Evolutionary conservation across 495 filamentous ascomycete species (phyloP).

Genomic region (Hyaloscypha variabilis): DNA sequence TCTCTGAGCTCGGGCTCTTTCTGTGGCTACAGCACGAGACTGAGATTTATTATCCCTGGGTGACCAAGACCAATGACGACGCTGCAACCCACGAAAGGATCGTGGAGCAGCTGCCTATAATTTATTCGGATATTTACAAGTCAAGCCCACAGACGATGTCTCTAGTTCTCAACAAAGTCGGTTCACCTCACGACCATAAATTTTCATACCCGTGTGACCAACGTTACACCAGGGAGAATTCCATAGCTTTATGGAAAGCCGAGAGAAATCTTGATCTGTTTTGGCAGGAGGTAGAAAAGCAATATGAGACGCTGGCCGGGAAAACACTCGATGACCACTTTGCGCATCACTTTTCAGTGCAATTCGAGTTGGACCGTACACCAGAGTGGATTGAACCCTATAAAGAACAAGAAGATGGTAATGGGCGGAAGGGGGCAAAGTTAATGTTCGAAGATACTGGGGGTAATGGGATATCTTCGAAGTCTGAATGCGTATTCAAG

Average conservation of each 20-base stretch:
- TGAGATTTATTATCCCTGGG: constrained; percentile 32
- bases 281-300: constrained; percentile 42
- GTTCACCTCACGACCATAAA: constrained; percentile 36
- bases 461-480: neutral
- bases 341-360: constrained; percentile 33
- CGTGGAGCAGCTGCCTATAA: neutral
- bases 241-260: constrained; percentile 43
- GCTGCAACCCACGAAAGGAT: neutral
- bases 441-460: neutral
- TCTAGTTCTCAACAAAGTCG: constrained; percentile 21
- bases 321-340: constrained; percentile 27
- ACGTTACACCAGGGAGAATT: constrained; percentile 44
- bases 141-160: neutral
- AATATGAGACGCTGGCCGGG: constrained; percentile 15
- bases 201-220: constrained; percentile 55
- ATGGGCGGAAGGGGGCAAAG: constrained; percentile 2
- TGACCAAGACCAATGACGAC: neutral
- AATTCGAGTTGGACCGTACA: constrained; percentile 46
- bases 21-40: constrained; percentile 43
- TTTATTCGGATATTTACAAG: neutral
- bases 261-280: constrained; percentile 52
- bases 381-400: constrained; percentile 49
- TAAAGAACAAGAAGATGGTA: neutral
- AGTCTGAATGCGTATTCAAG: constrained; percentile 25
- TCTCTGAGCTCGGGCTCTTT: constrained; percentile 49